Conservation (phyloP, 495 filamentous ascomycete genomes). For the Penicillium mononematosum region DNA sequence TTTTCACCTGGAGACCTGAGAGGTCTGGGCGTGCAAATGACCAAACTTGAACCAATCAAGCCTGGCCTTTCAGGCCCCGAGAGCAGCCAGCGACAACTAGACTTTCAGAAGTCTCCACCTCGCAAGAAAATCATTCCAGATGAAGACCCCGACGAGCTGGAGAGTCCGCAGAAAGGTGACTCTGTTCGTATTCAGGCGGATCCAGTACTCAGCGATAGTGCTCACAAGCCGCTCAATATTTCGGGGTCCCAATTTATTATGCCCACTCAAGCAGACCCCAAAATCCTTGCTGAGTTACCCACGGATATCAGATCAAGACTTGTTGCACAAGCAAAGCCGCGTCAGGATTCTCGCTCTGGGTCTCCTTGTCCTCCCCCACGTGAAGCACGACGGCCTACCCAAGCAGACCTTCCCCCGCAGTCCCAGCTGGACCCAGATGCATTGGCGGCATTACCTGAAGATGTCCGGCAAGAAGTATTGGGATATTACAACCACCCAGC, state of each 20-base stretch:
- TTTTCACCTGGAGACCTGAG: conserved; percentile 88
- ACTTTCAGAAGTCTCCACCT: conserved; percentile 51
- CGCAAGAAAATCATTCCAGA: conserved; percentile 27
- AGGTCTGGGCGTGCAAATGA: conserved; percentile 88
- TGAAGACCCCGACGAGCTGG: conserved; percentile 54
- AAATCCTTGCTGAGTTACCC: conserved; percentile 73
- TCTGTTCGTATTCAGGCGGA: conserved; percentile 45
- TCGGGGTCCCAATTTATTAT: conserved; percentile 85
- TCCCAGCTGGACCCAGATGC: conserved; percentile 71
- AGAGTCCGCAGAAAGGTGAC: conserved; percentile 67
- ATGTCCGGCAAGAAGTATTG: conserved; percentile 77
- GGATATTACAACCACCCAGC: conserved; percentile 55
- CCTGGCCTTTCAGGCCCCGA: conserved; percentile 39
- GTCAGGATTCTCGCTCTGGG: conserved; percentile 24
- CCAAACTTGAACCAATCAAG: conserved; percentile 81
- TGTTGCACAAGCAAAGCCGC: conserved; percentile 48
- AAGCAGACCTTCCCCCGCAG: conserved; percentile 41
- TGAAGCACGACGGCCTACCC: conserved; percentile 8
- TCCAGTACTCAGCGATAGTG: conserved; percentile 51
- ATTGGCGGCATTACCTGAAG: conserved; percentile 74
- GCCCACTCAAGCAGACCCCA: conserved; percentile 73
- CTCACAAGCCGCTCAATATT: conserved; percentile 69
- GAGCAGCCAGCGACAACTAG: conserved; percentile 63
- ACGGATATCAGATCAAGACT: conserved; percentile 75
- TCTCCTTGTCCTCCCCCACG: conserved; percentile 36